Evolutionary conservation across 495 filamentous ascomycete genomes (phyloP).

Genomic region (Trichoderma asperelloides): DNA sequence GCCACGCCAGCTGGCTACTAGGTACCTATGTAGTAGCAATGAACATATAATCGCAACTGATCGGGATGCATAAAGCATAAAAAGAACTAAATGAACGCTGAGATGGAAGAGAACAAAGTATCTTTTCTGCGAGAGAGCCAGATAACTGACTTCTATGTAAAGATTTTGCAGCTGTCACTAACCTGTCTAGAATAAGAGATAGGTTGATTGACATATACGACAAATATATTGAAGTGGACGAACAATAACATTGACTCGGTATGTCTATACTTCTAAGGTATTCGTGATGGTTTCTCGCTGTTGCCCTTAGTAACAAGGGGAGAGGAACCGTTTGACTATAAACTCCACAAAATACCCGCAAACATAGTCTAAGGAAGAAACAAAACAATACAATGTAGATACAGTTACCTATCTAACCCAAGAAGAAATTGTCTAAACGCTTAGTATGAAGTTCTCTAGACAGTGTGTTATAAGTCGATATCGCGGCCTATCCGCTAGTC

Average conservation of each 20-base stretch:
- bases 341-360: not conserved
- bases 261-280: not conserved
- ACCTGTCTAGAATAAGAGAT: no score
- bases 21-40: no score
- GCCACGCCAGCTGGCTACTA: no score
- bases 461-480: not conserved
- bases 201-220: not conserved
- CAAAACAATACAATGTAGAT: not conserved
- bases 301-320: not conserved
- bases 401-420: conserved; percentile 4
- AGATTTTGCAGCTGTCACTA: no score
- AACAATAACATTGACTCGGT: no score
- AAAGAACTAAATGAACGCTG: no score
- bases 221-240: not conserved
- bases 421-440: not conserved
- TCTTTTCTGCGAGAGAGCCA: no score
- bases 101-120: no score
- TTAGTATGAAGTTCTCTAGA: not conserved
- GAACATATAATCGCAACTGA: no score
- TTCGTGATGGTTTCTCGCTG: not conserved
- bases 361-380: not conserved
- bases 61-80: no score
- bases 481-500: not conserved
- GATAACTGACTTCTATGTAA: no score
- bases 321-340: not conserved